A percentile compares a stretch with the other conserved stretches of the same genome.
These are phyloP conservation scores for Periglandula ipomoeae DNA, from an alignment of 2,329 filamentous ascomycete genomes.

Conservation along the genomic window DNA sequence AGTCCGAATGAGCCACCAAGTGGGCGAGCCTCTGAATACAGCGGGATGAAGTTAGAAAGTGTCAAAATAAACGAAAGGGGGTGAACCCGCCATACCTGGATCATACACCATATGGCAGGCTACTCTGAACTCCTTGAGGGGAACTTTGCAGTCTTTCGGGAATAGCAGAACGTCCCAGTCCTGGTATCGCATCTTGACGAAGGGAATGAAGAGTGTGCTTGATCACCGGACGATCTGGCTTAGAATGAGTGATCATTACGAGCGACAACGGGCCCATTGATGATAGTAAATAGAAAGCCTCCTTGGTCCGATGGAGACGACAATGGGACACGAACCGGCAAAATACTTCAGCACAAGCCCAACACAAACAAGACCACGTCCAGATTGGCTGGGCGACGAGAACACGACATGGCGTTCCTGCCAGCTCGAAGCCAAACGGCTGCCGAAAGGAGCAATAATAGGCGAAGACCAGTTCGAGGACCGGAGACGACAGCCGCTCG, in stretches of 20 bases:
- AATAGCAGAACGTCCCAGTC: constrained; percentile 84
- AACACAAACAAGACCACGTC: neutral
- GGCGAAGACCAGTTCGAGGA: constrained; percentile 3
- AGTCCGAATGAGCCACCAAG: constrained; percentile 38
- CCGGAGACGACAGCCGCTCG: neutral
- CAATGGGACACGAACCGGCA: no score
- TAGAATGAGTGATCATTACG: no score
- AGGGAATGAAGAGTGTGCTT: neutral
- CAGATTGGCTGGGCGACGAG: neutral
- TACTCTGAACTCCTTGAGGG: constrained; percentile 75
- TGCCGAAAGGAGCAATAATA: constrained; percentile 8
- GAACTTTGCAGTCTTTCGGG: constrained; percentile 54
- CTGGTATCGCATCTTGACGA: constrained; percentile 63
- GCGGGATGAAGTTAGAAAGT: neutral
- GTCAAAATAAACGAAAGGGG: neutral
- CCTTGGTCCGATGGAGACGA: no score
- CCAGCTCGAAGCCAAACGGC: neutral
- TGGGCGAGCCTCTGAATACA: constrained; percentile 39
- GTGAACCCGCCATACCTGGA: constrained; percentile 21
- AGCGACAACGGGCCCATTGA: no score
- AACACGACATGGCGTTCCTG: constrained; percentile 5
- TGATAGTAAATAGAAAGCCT: no score
- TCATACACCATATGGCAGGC: constrained; percentile 61
- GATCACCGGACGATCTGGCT: no score
- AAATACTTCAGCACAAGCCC: no score